These are phyloP conservation scores for Apiotrichum gamsii DNA, from an alignment of 1,284 basidiomycete genomes.

Conservation along the genomic window DNA sequence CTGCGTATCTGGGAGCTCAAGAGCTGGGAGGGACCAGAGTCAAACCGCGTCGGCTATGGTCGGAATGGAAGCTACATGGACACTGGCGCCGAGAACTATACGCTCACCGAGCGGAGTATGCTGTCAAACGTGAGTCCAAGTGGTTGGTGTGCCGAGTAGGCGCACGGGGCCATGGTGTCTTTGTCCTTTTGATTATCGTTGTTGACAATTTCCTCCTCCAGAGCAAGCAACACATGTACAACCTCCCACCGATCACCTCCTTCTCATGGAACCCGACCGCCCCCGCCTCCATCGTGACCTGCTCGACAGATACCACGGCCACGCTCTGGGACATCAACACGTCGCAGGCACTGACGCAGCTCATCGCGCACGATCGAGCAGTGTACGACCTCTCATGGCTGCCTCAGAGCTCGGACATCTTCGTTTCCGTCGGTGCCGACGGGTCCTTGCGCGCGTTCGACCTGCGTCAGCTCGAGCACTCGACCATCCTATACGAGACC, in stretches of 20 bases:
- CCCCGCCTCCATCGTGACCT: slow-evolving; percentile 82
- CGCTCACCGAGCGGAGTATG: slow-evolving; percentile 43
- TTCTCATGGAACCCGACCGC: slow-evolving; percentile 93
- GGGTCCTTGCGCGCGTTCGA: slow-evolving; percentile 95
- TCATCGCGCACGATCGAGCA: slow-evolving; percentile 96
- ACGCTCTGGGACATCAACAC: slow-evolving; percentile 98
- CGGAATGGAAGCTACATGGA: slow-evolving; percentile 20
- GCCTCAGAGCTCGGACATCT: slow-evolving; percentile 95
- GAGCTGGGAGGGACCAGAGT: slow-evolving; percentile 37
- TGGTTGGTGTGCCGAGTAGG: too few relatives aligned
- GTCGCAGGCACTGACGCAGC: slow-evolving; percentile 89
- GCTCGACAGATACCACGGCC: slow-evolving; percentile 92
- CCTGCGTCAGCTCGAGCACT: slow-evolving; percentile 90
- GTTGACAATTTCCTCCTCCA: too few relatives aligned
- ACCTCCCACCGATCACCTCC: slow-evolving; percentile 81
- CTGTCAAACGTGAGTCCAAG: slow-evolving; percentile 72
- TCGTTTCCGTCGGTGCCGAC: slow-evolving; percentile 96
- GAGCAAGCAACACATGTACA: slow-evolving; percentile 65
- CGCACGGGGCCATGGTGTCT: slow-evolving; percentile 11
- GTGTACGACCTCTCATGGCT: slow-evolving; percentile 77
- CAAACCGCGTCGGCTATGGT: slow-evolving; percentile 51
- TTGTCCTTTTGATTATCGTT: not conserved
- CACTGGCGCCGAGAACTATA: slow-evolving; percentile 54
- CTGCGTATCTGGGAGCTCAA: slow-evolving; percentile 78
- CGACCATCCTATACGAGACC: slow-evolving; percentile 96